phyloP scores from a whole-genome alignment of 176 grass and related monocot species.

The Oryza nivara region DNA sequence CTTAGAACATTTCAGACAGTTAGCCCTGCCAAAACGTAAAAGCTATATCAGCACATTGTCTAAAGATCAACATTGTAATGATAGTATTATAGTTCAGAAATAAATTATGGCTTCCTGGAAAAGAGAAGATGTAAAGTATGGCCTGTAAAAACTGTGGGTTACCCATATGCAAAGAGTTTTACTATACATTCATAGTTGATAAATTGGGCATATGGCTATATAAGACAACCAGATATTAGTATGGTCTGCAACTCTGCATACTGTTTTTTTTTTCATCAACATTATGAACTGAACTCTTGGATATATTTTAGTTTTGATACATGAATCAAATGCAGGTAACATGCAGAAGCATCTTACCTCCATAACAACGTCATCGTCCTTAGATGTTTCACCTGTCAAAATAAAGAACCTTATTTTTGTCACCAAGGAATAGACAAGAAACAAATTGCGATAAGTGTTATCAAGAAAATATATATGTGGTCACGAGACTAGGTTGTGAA shows the following conservation, averaged over 20 bases:
- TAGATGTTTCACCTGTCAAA: constrained; percentile 50
- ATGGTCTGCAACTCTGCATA: not conserved
- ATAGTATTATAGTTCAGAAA: constrained; percentile 2
- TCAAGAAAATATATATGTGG: not conserved
- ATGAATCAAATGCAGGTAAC: not conserved
- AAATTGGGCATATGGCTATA: not conserved
- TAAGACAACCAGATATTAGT: not conserved
- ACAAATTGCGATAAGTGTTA: not conserved
- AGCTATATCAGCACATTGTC: not conserved
- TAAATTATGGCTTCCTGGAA: not conserved
- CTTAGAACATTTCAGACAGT: not conserved
- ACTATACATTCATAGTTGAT: not conserved
- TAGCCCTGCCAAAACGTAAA: constrained; percentile 27
- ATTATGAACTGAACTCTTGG: not conserved
- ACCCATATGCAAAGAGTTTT: not conserved
- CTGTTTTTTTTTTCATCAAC: not conserved
- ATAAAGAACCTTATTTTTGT: constrained; percentile 8
- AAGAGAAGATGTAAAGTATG: not conserved
- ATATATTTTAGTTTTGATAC: constrained; percentile 26
- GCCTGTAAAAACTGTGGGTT: not conserved
- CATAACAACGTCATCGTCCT: constrained; percentile 42
- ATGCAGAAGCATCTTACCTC: constrained; percentile 27
- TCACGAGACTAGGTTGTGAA: constrained; percentile 4
- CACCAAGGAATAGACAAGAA: not conserved
- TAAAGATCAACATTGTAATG: not conserved